Base-by-base conservation (phyloP, 2,329 filamentous ascomycete genomes). In the Bipolaris victoriae region DNA sequence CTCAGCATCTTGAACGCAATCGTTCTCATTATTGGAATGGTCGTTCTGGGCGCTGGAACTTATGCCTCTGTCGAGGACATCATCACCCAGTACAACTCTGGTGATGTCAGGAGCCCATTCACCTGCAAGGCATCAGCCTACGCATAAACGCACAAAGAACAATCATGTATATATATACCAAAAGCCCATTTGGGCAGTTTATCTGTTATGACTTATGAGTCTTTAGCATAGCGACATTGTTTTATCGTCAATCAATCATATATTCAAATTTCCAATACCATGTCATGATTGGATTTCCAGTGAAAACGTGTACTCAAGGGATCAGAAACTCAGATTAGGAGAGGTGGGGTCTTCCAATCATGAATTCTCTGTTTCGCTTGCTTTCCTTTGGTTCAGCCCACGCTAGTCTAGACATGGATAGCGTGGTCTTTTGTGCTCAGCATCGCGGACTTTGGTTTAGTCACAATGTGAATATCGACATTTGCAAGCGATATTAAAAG, bases 11-110 rank as follows among this genome's bases (percentile, higher is more conserved):
- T 73, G 22, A 76, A 76, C 56, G 55, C 60, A 1, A 10, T 56
- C 3, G 62, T 73, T 1, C 64, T 76, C 33, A 13, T 69, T 18
- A 72, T 77, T 41, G 75, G 72, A 13, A 52, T 75, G 6, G 60
- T 67, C 1, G 68, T 76, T 7, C 57, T 76, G 20, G 74, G 70
- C 15, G 75, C 75, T 11, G 80, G 80, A 45, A 79, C 79, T 9
- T 81, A 81, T 55, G 77, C 79, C 2, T 75, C 70, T 55, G 77
- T 80, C 16, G 64, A 78, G 68, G 79, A 81, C 58, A 81, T 81
- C 46, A 66, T 77, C 5, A 67, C 75, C 22, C 71, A 77, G 65
- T 81, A 80, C 60, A 68, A 58, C 29, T 58, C 57, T 5, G 77
- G 78, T 6, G 51, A 49, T 29, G 77, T 80, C 1, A 68, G 79